Evolutionary conservation across 164 flowering plant genomes (phyloP).

Genomic region (Stephania japonica): DNA sequence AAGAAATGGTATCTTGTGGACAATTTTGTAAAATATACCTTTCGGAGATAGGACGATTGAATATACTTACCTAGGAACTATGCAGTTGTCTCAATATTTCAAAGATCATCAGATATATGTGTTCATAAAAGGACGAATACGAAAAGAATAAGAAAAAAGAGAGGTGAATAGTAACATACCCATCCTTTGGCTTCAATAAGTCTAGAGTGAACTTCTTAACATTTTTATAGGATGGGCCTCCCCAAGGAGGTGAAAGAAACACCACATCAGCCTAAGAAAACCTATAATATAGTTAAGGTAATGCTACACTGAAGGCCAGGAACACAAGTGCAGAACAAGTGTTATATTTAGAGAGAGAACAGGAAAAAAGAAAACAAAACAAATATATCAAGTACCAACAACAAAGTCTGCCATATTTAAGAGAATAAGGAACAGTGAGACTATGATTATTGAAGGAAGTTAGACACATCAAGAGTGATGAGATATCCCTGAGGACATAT

Average conservation of each 20-base stretch:
- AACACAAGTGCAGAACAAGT: no score
- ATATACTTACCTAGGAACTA: no score
- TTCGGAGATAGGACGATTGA: no score
- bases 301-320: no score
- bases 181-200: constrained; percentile 50
- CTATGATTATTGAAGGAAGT: background rate
- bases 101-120: background rate
- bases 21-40: background rate
- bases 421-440: background rate
- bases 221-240: constrained; percentile 43
- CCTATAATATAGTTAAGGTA: constrained; percentile 2
- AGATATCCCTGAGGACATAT: background rate
- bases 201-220: constrained; percentile 39
- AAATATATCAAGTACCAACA: no score
- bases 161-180: constrained; percentile 26
- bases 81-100: no score
- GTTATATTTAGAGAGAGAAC: background rate
- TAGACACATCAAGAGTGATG: background rate
- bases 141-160: background rate
- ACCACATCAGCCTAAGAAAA: constrained; percentile 36
- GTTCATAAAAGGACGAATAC: background rate
- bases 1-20: background rate
- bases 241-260: constrained; percentile 67
- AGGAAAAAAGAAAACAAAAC: no score
- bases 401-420: background rate